phyloP scores from a whole-genome alignment of 2,329 filamentous ascomycete genomes.

The Neopestalotiopsis rosae region DNA sequence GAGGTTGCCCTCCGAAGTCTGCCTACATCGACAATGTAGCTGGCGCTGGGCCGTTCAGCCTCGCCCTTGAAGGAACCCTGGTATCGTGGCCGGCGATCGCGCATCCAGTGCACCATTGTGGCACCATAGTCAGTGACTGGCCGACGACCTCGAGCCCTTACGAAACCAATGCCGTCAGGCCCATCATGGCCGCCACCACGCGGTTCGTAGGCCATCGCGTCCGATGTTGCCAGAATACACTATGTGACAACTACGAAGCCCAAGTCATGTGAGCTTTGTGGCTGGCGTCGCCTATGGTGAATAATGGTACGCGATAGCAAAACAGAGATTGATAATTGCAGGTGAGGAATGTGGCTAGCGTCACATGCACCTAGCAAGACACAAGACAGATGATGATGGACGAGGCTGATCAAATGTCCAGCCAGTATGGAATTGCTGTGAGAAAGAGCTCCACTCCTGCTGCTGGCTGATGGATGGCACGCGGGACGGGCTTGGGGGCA shows the following conservation, averaged over 20 bases:
- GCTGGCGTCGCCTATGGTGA: neutral
- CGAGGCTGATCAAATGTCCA: conserved; percentile 8
- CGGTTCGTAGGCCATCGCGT: conserved; percentile 59
- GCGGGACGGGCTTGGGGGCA: neutral
- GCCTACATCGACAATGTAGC: conserved; percentile 86
- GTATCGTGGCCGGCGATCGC: conserved; percentile 78
- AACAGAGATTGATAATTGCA: neutral
- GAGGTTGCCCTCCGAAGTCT: neutral
- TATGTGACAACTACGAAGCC: neutral
- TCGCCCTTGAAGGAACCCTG: conserved; percentile 75
- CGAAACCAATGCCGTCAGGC: conserved; percentile 47
- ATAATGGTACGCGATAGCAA: neutral
- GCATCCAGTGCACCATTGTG: conserved; percentile 90
- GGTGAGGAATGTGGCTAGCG: conserved; percentile 13
- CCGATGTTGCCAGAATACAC: conserved; percentile 15
- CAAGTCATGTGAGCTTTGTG: conserved; percentile 11
- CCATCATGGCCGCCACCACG: conserved; percentile 53
- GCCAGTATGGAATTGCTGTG: conserved; percentile 11
- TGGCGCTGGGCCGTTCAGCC: conserved; percentile 81
- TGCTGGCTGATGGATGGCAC: neutral
- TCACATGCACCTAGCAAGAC: conserved; percentile 14
- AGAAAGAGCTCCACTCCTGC: conserved; percentile 10
- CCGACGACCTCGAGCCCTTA: conserved; percentile 57
- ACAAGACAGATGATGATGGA: conserved; percentile 5
- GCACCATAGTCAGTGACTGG: conserved; percentile 93